These are phyloP conservation scores for Salvia miltiorrhiza DNA, from an alignment of 257 asterid genomes.

Conservation along the genomic window DNA sequence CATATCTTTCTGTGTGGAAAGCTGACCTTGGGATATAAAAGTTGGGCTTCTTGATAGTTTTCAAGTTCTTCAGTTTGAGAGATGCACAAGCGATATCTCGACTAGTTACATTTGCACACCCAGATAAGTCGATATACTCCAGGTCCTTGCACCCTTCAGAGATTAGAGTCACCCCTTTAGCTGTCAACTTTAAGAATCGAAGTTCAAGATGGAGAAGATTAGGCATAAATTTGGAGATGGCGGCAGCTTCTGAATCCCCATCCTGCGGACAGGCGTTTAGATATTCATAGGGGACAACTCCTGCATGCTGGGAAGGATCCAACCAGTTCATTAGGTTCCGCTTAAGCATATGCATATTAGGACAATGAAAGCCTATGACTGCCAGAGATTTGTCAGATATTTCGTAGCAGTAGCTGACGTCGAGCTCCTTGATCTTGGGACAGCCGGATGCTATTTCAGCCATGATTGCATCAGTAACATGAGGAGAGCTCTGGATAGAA, in stretches of 20 bases:
- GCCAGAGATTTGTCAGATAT: slow-evolving; percentile 65
- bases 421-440: slow-evolving; percentile 70
- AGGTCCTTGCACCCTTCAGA: slow-evolving; percentile 61
- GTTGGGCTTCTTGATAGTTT: slow-evolving; percentile 59
- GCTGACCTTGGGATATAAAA: slow-evolving; percentile 64
- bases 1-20: slow-evolving; percentile 61
- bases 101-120: slow-evolving; percentile 64
- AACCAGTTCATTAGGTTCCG: slow-evolving; percentile 75
- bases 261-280: slow-evolving; percentile 77
- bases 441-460: slow-evolving; percentile 53
- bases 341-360: slow-evolving; percentile 39
- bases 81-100: slow-evolving; percentile 56
- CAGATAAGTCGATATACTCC: slow-evolving; percentile 66
- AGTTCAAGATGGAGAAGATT: slow-evolving; percentile 68
- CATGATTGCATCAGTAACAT: slow-evolving; percentile 52
- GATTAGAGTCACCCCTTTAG: slow-evolving; percentile 60
- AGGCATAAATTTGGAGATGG: slow-evolving; percentile 70
- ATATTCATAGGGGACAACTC: slow-evolving; percentile 58
- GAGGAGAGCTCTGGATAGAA: slow-evolving; percentile 69
- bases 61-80: slow-evolving; percentile 53
- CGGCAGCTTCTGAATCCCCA: slow-evolving; percentile 79
- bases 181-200: slow-evolving; percentile 57
- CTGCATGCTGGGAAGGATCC: slow-evolving; percentile 60
- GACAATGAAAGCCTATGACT: slow-evolving; percentile 50
- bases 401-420: slow-evolving; percentile 80